Percentiles rank a stretch among this genome's conserved stretches.
Conservation (phyloP, 345 rosid genomes). For the Gossypium thurberi region DNA sequence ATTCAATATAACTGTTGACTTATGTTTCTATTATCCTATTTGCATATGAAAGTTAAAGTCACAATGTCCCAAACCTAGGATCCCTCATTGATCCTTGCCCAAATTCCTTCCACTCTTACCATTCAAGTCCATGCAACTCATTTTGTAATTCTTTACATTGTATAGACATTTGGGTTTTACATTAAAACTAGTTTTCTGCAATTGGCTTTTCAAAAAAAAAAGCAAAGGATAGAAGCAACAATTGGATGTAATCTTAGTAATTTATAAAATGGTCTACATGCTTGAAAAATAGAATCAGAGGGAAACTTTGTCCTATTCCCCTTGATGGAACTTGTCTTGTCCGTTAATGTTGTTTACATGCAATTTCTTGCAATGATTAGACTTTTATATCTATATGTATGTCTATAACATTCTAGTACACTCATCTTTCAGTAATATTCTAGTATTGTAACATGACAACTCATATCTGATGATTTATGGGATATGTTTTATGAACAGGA, state of each 20-base stretch:
- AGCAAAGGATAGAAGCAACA: not conserved
- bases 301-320: not conserved
- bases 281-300: not conserved
- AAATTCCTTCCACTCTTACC: too few relatives aligned
- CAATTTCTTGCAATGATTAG: not conserved
- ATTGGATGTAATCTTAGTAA: not conserved
- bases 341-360: not conserved
- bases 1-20: not conserved
- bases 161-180: not conserved
- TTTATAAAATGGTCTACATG: not conserved
- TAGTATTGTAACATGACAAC: not conserved
- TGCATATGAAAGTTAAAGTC: not conserved
- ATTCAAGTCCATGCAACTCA: not conserved
- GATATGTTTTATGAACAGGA: constrained; percentile 42
- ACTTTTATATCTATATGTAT: not conserved
- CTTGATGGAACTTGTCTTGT: not conserved
- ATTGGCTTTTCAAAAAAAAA: not conserved
- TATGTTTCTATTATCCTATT: too few relatives aligned
- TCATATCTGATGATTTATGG: not conserved
- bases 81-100: too few relatives aligned
- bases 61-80: not conserved
- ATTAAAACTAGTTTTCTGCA: not conserved
- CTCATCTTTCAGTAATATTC: not conserved
- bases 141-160: not conserved
- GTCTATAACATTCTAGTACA: not conserved